Base-by-base conservation (phyloP, 2,329 filamentous ascomycete genomes). In the Claviceps quebecensis region DNA sequence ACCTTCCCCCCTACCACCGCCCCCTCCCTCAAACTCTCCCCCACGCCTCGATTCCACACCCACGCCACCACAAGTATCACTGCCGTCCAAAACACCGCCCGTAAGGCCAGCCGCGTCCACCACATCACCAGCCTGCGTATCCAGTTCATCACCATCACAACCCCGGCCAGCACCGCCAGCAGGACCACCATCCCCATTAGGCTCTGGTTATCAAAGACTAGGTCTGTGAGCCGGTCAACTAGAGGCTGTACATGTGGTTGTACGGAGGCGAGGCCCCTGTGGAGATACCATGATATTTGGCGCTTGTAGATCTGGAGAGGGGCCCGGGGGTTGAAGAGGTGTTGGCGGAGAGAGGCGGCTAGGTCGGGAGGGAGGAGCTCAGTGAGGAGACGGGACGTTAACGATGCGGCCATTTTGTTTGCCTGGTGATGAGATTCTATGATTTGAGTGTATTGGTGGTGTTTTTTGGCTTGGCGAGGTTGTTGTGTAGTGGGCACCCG, bases 101-200 rank as follows among this genome's bases (percentile, higher is more conserved):
- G 69, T 56, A 87, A 65, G 11, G 74, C 73, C 51, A 95, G 62
- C n/a, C 77, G 72, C 49, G 88, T 78, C 80, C 87, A 88, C 71
- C 83, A 94, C 61, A 88, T 70, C 53, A 95, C 73, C 19, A 87
- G 69, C 54, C 87, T 78, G 55, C 82, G 80, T 17, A 88, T 70
- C 70, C 85, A 84, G 63, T 83, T 76, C 56, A 93, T 71, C 52
- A 90, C 64, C 62, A 88, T 72, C 49, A 91, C 66, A 51, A 81
- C 68, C 34, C 81, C 58, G 45, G 83, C 67, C 51, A 68, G 55
- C 14, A 67, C 55, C 29, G 65, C 58, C 38, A 67, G 59, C 46
- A 66, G 62, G 13, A 66, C 58, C 48, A 67, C 53, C 49, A 64
- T 52, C 49, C 63, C 61, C 53, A 64, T 58, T 44, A 62, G 54